Base-by-base conservation (phyloP, 805 yeast species). In the Candida cerambycidarum region DNA sequence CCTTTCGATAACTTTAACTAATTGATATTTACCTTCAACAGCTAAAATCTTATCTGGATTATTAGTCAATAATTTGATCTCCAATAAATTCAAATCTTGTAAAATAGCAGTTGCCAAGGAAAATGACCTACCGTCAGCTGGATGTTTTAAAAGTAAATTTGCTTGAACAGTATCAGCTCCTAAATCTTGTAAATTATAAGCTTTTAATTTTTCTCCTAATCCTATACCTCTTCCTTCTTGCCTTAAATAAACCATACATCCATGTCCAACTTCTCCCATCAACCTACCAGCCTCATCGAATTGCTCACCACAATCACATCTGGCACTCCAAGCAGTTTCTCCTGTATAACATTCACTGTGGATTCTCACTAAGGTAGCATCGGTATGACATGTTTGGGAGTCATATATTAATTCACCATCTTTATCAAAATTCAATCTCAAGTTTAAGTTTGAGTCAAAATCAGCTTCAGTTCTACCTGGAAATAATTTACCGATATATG, bases 151-250 rank as follows among this genome's bases (percentile, higher is more conserved):
- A 68, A 93, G 62, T 45, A 93, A 68, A 63, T 93, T 93, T 7
- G 99, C 99, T 62, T 90, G 95, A 3, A 93, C 98, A 0, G 99
- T 93, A 62, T 93, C 99, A 6, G 98, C 98, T 5, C 99, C 99
- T 44, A 93, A 71, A 66, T 93, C 99, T 69, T 93, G 99, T 51
- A 93, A 71, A 60, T 93, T 93, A 65, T 93, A 93, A 2, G 98
- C 98, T 65, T 93, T 93, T 52, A 93, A 75, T 65, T 93, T 93
- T 60, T 93, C 99, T 23, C 97, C 96, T n/a, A 93, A 73, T 5
- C 99, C 99, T 46, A 93, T 93, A 14, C 99, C 99, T 46, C 99
- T 81, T 41, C 99, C 99, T 64, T 93, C 99, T 65, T 93, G 99
- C 57, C 99, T 79, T 50, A 93, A 70, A 61, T 93, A 93, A 2